These are phyloP conservation scores for Calcarisporium arbuscula DNA, from an alignment of 2,329 filamentous ascomycete genomes.

Conservation along the genomic window DNA sequence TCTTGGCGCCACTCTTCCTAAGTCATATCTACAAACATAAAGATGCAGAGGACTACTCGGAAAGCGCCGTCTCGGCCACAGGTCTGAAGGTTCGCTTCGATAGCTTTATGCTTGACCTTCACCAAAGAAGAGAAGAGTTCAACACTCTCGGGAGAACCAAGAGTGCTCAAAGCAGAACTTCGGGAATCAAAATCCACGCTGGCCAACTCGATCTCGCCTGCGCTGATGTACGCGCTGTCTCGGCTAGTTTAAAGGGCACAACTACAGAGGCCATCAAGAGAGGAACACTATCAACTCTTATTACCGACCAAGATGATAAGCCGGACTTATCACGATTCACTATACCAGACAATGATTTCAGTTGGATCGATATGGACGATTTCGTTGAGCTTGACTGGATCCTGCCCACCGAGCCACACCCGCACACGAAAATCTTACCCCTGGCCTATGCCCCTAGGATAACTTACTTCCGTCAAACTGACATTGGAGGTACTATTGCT, in stretches of 20 bases:
- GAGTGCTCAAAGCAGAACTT: constrained; percentile 74
- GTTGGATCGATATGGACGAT: constrained; percentile 99
- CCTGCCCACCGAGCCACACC: constrained; percentile 79
- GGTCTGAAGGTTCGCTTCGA: constrained; percentile 95
- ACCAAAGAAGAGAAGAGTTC: constrained; percentile 90
- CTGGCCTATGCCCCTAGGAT: constrained; percentile 89
- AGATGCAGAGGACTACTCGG: constrained; percentile 78
- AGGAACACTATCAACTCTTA: constrained; percentile 43
- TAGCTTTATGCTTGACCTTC: constrained; percentile 94
- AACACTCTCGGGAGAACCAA: constrained; percentile 71
- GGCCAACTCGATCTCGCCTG: constrained; percentile 88
- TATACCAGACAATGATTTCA: constrained; percentile 90
- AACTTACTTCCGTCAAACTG: constrained; percentile 95
- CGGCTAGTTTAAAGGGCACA: constrained; percentile 79
- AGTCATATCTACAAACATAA: constrained; percentile 99
- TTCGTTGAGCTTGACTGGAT: constrained; percentile 99
- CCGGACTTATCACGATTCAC: constrained; percentile 81
- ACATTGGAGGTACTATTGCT: constrained; percentile 73
- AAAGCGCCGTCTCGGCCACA: constrained; percentile 76
- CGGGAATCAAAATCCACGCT: constrained; percentile 91
- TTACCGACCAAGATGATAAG: constrained; percentile 49
- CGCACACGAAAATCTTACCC: constrained; percentile 89
- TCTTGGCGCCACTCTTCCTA: constrained; percentile 87
- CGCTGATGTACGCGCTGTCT: constrained; percentile 88
- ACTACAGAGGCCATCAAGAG: constrained; percentile 68